These are phyloP conservation scores for Viridothelium virens DNA, from an alignment of 495 filamentous ascomycete genomes.

Conservation along the genomic window DNA sequence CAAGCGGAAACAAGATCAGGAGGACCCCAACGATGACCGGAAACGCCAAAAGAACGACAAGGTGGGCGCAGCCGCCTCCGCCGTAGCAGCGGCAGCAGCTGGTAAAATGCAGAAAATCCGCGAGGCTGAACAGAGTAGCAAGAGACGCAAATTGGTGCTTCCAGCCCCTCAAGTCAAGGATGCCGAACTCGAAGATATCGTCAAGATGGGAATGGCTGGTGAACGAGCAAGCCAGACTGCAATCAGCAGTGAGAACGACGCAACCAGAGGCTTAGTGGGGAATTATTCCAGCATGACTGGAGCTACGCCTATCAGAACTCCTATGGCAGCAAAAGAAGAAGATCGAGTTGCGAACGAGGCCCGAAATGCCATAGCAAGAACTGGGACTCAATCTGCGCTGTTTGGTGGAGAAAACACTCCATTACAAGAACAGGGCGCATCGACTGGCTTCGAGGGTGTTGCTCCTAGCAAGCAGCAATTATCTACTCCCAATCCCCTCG, in stretches of 20 bases:
- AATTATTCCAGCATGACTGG: slow-evolving; percentile 76
- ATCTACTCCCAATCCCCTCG: slow-evolving; percentile 88
- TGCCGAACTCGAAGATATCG: slow-evolving; percentile 89
- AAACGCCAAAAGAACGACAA: slow-evolving; percentile 87
- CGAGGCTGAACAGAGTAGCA: slow-evolving; percentile 94
- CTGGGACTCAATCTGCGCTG: slow-evolving; percentile 90
- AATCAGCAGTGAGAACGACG: slow-evolving; percentile 72
- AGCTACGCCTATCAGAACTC: slow-evolving; percentile 83
- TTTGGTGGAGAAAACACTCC: slow-evolving; percentile 92
- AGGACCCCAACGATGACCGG: slow-evolving; percentile 64
- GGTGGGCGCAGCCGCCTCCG: slow-evolving; percentile 60
- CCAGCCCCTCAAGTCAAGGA: slow-evolving; percentile 89
- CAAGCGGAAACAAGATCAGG: slow-evolving; percentile 86
- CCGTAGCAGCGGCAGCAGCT: slow-evolving; percentile 85
- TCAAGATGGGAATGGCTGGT: slow-evolving; percentile 95
- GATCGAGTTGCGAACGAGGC: slow-evolving; percentile 96
- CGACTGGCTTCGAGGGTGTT: slow-evolving; percentile 79
- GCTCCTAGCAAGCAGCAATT: slow-evolving; percentile 73
- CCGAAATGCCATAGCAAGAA: slow-evolving; percentile 83
- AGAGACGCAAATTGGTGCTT: slow-evolving; percentile 68
- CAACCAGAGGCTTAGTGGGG: slow-evolving; percentile 75
- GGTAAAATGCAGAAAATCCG: slow-evolving; percentile 93
- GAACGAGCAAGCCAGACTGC: slow-evolving; percentile 75
- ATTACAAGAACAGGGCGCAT: slow-evolving; percentile 62
- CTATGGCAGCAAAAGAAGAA: slow-evolving; percentile 80